Evolutionary conservation across 768 basidiomycete species (phyloP).

Genomic region (Pleurotus ostreatus): DNA sequence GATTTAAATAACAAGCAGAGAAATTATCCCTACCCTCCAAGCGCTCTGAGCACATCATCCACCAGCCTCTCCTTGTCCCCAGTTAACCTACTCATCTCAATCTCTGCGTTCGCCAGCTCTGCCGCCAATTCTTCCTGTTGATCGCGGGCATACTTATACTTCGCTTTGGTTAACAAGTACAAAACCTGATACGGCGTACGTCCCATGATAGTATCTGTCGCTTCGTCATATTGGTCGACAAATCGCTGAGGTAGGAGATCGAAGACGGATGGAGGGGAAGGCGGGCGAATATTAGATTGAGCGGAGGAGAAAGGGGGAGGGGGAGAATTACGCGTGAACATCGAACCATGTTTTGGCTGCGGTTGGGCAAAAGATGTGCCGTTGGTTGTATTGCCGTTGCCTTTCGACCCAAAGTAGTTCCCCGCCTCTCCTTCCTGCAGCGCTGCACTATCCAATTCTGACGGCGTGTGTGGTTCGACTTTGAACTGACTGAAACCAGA

Average conservation of each 20-base stretch:
- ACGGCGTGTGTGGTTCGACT: conserved; percentile 46
- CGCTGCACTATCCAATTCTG: conserved; percentile 33
- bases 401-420: conserved; percentile 13
- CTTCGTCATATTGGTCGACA: conserved; percentile 42
- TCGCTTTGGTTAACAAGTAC: conserved; percentile 76
- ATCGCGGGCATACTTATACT: conserved; percentile 62
- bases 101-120: conserved; percentile 54
- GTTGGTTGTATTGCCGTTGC: conserved; percentile 15
- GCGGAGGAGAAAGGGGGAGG: neutral
- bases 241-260: conserved; percentile 38
- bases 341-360: neutral
- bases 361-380: neutral
- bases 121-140: conserved; percentile 64
- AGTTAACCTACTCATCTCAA: conserved; percentile 48
- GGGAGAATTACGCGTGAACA: neutral
- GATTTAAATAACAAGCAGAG: neutral
- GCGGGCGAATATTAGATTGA: neutral
- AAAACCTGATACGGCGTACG: conserved; percentile 66
- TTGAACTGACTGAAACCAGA: conserved; percentile 57
- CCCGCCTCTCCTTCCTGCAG: conserved; percentile 12
- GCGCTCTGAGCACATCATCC: conserved; percentile 43
- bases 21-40: conserved; percentile 45
- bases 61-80: conserved; percentile 60
- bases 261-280: neutral
- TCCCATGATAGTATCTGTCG: conserved; percentile 62